Base-by-base conservation (phyloP, 1,284 basidiomycete genomes). In the Tilletia setariae region DNA sequence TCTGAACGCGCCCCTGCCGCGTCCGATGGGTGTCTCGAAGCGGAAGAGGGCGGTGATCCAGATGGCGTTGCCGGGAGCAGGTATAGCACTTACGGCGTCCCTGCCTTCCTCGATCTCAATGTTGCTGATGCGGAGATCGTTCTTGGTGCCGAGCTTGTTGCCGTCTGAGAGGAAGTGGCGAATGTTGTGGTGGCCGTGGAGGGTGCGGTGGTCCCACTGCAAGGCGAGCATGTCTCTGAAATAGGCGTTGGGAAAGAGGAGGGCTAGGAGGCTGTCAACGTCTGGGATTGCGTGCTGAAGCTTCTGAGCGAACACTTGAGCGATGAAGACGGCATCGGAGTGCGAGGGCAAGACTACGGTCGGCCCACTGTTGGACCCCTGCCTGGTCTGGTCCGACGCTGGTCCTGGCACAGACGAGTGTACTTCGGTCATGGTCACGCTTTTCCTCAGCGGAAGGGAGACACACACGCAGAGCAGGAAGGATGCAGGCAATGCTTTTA, bases 161-260 rank as follows among this genome's bases (percentile, higher is more conserved):
- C 30, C 53, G 16, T 28, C 25, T n/a, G n/a, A 0, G 21, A 59
- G 30, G 53, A 59, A 59, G 21, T 9, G 15, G 25, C 30, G 23
- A 16, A 59, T n/a, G 21, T 28, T 7, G 21, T 59, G 21, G 53
- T 59, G 53, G 30, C 53, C 53, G 53, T 59, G 53, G 7, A 59
- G 16, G 25, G 53, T 59, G 53, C 53, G 53, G 19, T 28, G 30
- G 25, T 59, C 53, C 53, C 53, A 59, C 25, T 32, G 23, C 6
- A 59, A 23, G 53, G 53, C 23, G 53, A 59, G 53, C 53, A 59
- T 16, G 6, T 59, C 53, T 16, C 53, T n/a, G 9, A 21, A 59
- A 19, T 59, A 59, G 25, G 21, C 53, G 19, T 59, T 19, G 21
- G 53, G 53, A 7, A 4, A 23, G 53, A 59, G 7, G 53, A 59